Evolutionary conservation across 495 filamentous ascomycete genomes (phyloP), one percentile per base, ranked within the genome.

Genomic region (Sordaria brevicollis): DNA sequence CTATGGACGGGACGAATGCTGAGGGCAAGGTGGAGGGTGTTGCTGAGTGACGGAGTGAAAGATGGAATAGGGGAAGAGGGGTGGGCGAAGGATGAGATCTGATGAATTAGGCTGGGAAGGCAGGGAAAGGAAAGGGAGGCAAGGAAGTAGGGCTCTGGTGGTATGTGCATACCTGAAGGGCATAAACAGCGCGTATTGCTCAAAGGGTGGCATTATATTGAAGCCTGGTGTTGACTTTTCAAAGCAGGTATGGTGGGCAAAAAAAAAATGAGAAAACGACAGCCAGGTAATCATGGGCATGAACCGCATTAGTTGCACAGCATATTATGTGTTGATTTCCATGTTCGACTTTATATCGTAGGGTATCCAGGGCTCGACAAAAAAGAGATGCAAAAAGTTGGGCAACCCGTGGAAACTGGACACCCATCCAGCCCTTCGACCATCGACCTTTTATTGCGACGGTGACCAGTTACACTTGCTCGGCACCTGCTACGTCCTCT

Each of bases 1-100:
- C 82, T 4, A 25, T 84, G 37, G 80, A 81, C 2, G 83, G 82
- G 15, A 83, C 82, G 0, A 62, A 62, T 62, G 78, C 77, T 4
- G 74, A 65, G 2, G 83, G 83, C 0, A 79, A 79, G 36, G 82
- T 85, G 2, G 74, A 77, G 7, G 83, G 83, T 2, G 79, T 81
- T 11, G 71, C 72, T 66, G 72, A 78, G 70, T 83, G 72, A 80
- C 29, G 19, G 19, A 35, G 8, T n/a, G 38, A 21, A 19, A n/a
- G n/a, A n/a, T 19, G 17, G 17, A 0, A n/a, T 0, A n/a, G 2
- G 17, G 5, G 29, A 54, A 21, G 41, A 21, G 15, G 39, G n/a
- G 19, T 3, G 11, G 0, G 37, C 11, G 37, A 38, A 8, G 39
- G 9, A n/a, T n/a, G n/a, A n/a, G n/a, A n/a, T n/a, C n/a, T n/a